A percentile compares a stretch with the other conserved stretches of the same genome.
These are phyloP conservation scores for Aspergillus sclerotialis DNA, from an alignment of 2,329 filamentous ascomycete species.

Conservation along the genomic window DNA sequence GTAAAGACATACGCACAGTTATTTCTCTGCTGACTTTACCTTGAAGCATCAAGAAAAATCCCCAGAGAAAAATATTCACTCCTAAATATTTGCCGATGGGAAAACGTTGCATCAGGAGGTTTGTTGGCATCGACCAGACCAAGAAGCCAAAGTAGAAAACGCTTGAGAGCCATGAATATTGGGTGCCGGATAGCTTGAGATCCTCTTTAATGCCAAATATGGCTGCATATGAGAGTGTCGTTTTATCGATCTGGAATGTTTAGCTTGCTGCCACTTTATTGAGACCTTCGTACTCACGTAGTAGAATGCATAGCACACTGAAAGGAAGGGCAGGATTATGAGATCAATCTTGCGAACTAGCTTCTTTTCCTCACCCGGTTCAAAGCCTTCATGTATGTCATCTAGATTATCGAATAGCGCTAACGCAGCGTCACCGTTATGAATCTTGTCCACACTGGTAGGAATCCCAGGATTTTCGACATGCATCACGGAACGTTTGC, in stretches of 20 bases:
- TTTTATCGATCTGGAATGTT: slow-evolving; percentile 9
- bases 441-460: slow-evolving; percentile 12
- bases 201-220: slow-evolving; percentile 47
- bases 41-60: slow-evolving; percentile 7
- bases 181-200: slow-evolving; percentile 25
- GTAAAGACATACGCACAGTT: no score
- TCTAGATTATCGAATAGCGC: slow-evolving; percentile 38
- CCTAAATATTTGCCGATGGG: slow-evolving; percentile 9
- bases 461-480: slow-evolving; percentile 1
- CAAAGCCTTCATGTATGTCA: slow-evolving; percentile 35
- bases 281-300: slow-evolving; percentile 3
- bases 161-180: slow-evolving; percentile 37
- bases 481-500: slow-evolving; percentile 3
- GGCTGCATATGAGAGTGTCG: slow-evolving; percentile 41
- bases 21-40: neutral
- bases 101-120: slow-evolving; percentile 17
- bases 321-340: slow-evolving; percentile 5
- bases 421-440: slow-evolving; percentile 40
- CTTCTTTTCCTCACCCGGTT: slow-evolving; percentile 33
- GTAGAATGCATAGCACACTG: slow-evolving; percentile 8
- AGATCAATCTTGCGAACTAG: slow-evolving; percentile 6
- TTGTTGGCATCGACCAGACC: slow-evolving; percentile 18
- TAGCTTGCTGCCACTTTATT: neutral
- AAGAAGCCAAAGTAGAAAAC: slow-evolving; percentile 39
- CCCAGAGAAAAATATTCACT: slow-evolving; percentile 8